phyloP scores from a whole-genome alignment of 345 rosid genomes.

The Sisymbrium altissimum region DNA sequence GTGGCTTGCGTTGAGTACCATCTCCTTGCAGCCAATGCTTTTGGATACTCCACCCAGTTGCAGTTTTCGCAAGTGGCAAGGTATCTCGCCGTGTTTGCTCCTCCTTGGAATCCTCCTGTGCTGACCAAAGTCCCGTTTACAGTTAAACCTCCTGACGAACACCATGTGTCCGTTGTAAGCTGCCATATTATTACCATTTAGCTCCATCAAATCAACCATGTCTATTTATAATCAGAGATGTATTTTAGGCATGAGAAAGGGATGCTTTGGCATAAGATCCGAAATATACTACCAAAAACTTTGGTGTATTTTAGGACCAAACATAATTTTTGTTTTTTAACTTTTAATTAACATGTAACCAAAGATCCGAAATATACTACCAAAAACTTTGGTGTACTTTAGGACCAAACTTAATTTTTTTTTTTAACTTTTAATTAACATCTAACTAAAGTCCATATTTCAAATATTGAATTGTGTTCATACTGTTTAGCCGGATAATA shows the following conservation, averaged over 20 bases:
- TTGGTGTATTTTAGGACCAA: neutral
- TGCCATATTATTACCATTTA: constrained; percentile 21
- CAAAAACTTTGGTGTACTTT: neutral
- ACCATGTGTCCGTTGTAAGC: constrained; percentile 89
- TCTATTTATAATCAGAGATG: neutral
- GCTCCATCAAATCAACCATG: neutral
- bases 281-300: neutral
- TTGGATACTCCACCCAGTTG: constrained; percentile 61
- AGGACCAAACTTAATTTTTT: neutral
- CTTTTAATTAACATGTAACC: neutral
- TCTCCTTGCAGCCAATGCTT: constrained; percentile 58
- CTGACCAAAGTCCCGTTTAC: constrained; percentile 63
- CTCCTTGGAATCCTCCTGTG: constrained; percentile 68
- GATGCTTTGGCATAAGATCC: neutral
- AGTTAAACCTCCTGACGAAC: constrained; percentile 85
- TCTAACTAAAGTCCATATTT: neutral
- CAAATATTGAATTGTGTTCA: no score
- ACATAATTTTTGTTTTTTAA: no score
- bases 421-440: neutral
- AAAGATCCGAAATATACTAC: neutral
- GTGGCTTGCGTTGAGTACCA: constrained; percentile 87
- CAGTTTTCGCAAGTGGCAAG: constrained; percentile 34
- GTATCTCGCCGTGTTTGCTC: constrained; percentile 63
- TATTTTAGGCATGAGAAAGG: neutral
- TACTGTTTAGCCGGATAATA: no score